Percentiles rank a stretch among this genome's conserved stretches.
These are phyloP conservation scores for Colletotrichum lindemuthianum DNA, from an alignment of 2,329 filamentous ascomycete species.

Conservation along the genomic window DNA sequence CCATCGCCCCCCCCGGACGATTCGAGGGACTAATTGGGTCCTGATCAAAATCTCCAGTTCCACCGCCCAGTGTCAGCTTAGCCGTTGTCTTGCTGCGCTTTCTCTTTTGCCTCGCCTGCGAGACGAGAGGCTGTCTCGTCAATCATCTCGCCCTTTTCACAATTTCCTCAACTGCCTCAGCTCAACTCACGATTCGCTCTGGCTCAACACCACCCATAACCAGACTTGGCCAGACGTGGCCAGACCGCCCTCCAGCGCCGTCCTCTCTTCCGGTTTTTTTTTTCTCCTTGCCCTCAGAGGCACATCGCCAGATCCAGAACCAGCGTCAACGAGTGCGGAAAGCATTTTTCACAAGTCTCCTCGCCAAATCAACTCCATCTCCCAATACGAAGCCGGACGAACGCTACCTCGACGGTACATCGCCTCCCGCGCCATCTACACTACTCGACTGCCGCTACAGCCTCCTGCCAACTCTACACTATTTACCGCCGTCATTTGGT, in stretches of 20 bases:
- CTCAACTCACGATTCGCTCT: conserved; percentile 4
- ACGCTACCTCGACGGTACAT: conserved; percentile 26
- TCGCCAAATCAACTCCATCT: conserved; percentile 23
- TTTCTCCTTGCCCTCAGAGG: conserved; percentile 17
- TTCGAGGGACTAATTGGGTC: conserved; percentile 22
- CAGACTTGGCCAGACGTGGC: conserved; percentile 6
- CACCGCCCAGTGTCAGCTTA: conserved; percentile 10
- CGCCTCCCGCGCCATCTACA: conserved; percentile 2
- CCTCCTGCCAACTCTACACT: background rate
- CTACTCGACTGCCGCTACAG: conserved; percentile 1
- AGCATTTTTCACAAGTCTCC: conserved; percentile 5
- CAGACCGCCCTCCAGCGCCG: conserved; percentile 15
- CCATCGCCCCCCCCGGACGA: conserved; percentile 23
- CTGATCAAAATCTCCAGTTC: conserved; percentile 24
- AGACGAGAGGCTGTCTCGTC: background rate
- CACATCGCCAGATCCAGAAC: conserved; percentile 11
- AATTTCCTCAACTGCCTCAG: background rate
- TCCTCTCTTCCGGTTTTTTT: background rate
- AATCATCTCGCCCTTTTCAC: background rate
- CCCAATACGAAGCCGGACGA: conserved; percentile 25
- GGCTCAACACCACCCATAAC: background rate
- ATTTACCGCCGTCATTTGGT: conserved; percentile 11
- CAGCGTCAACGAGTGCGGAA: background rate
- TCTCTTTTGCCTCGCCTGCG: conserved; percentile 15
- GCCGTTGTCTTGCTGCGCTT: conserved; percentile 3